Evolutionary conservation across 352 stramenopile genomes (phyloP), one percentile per base, ranked within the genome.

Genomic region (Phytophthora podocarpi): DNA sequence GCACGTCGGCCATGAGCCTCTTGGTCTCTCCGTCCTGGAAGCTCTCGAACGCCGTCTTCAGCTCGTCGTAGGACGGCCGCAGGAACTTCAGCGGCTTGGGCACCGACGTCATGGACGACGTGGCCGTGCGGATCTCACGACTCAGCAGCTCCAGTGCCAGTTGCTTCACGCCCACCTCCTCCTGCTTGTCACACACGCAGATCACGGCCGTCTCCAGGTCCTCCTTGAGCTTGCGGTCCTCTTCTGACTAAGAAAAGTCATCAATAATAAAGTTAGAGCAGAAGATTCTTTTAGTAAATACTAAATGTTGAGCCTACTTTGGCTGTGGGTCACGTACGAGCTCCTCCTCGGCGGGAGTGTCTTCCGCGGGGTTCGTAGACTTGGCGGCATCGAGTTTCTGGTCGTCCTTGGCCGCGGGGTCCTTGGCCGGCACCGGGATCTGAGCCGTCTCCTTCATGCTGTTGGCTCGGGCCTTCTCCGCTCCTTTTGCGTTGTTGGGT

Each of bases 41-140:
- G 5, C 42, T 39, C 75, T 87, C 76, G 39, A 85, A 91, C 11
- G 82, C 75, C 1, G 68, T 72, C 80, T 98, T 99, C 12, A 99
- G 78, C 18, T 76, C 62, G 23, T 90, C 89, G 78, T 99, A 99
- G 52, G 98, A 97, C 7, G 97, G 97, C 0, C 94, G 82, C 50
- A 99, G 74, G 67, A 99, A 99, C 87, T 99, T 99, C 37, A 99
- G 85, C 28, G 98, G 98, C 86, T 99, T 99, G 9, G 98, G 98
- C 27, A 99, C 98, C 20, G 91, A 98, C 46, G 97, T 99, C 97
- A 99, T 99, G 37, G 93, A 99, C 12, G 93, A 97, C 54, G 97
- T 99, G 20, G 97, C 91, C 28, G 88, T 97, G 37, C 95, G 87
- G 58, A 99, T 98, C 80, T 99, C 97, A 31, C 87, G 96, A 15